phyloP scores from a whole-genome alignment of 2,329 filamentous ascomycete species.

The Xylariaceae sp. region DNA sequence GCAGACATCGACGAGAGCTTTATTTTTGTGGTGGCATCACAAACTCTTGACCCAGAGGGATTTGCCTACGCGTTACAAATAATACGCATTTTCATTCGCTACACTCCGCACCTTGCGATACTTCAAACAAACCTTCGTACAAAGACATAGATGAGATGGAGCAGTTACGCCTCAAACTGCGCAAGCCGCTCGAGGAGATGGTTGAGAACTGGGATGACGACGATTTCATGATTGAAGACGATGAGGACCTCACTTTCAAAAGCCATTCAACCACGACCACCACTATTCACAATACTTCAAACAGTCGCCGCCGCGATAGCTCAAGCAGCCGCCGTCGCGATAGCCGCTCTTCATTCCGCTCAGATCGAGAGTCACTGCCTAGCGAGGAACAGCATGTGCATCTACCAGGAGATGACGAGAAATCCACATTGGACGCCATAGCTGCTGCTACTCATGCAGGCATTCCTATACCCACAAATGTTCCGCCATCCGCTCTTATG shows the following conservation, averaged over 20 bases:
- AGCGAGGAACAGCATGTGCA: conserved; percentile 89
- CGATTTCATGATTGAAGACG: conserved; percentile 73
- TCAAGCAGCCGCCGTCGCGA: conserved; percentile 61
- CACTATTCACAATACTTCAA: conserved; percentile 44
- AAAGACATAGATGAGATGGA: conserved; percentile 54
- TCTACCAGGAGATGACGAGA: conserved; percentile 83
- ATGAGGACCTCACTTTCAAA: conserved; percentile 65
- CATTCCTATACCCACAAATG: conserved; percentile 86
- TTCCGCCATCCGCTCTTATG: conserved; percentile 86
- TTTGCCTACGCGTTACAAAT: conserved; percentile 6
- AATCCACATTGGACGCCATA: conserved; percentile 84
- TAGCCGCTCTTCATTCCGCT: conserved; percentile 83
- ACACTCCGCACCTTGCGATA: conserved; percentile 5
- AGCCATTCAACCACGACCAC: conserved; percentile 52
- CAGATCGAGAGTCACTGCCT: conserved; percentile 76
- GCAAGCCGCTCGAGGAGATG: conserved; percentile 62
- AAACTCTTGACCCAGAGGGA: too few relatives aligned
- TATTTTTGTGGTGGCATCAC: not conserved
- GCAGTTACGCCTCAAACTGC: conserved; percentile 59
- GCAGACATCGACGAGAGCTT: not conserved
- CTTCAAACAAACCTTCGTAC: not conserved
- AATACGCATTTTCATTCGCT: conserved; percentile 16
- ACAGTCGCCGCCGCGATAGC: conserved; percentile 65
- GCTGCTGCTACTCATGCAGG: conserved; percentile 86
- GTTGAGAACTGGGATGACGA: conserved; percentile 84